Conservation (phyloP, 2,329 filamentous ascomycete genomes). For the Penicillium thymicola region DNA sequence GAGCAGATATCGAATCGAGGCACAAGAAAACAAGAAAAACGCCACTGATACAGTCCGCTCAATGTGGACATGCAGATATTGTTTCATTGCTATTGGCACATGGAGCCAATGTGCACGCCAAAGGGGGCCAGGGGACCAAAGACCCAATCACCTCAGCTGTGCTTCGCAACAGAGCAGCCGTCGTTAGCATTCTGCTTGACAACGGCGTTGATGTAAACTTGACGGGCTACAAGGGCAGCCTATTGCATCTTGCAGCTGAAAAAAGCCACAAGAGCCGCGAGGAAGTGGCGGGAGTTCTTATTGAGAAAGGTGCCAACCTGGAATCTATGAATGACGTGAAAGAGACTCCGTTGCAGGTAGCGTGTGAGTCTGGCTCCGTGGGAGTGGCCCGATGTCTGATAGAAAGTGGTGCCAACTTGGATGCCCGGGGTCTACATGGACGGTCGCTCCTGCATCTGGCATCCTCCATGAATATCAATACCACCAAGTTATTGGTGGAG, state of each 20-base stretch:
- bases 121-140: background rate
- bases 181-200: background rate
- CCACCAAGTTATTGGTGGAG: slow-evolving; percentile 3
- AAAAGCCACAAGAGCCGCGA: background rate
- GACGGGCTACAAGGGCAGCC: background rate
- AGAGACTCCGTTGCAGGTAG: background rate
- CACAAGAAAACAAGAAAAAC: background rate
- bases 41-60: background rate
- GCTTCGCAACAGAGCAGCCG: background rate
- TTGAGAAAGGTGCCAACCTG: slow-evolving; percentile 1
- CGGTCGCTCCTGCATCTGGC: slow-evolving; percentile 7
- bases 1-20: background rate
- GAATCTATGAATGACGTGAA: background rate
- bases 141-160: background rate
- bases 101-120: background rate
- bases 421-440: background rate
- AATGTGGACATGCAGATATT: background rate
- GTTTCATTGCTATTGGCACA: background rate
- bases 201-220: background rate
- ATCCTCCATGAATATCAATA: background rate
- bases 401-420: background rate
- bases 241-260: background rate
- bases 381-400: slow-evolving; percentile 2
- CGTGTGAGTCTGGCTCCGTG: background rate
- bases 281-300: background rate